Percentiles rank a stretch among this genome's conserved stretches.
Conservation (phyloP, 352 stramenopile species). For the Globisporangium paddicum region DNA sequence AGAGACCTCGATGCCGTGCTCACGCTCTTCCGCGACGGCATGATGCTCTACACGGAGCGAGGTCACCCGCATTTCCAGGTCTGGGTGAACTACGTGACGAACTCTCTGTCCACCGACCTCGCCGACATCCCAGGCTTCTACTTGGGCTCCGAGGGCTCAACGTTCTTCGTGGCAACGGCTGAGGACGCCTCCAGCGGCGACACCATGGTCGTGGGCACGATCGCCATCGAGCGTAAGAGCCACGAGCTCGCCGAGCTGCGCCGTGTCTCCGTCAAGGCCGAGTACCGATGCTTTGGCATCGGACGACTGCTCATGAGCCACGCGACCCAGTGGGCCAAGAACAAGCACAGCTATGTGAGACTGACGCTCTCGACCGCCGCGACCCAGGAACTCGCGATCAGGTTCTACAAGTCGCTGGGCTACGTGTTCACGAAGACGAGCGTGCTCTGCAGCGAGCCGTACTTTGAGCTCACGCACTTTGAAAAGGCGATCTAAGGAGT, state of each 20-base stretch:
- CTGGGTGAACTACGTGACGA: slow-evolving; percentile 5
- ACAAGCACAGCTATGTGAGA: not conserved
- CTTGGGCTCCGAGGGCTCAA: slow-evolving; percentile 9
- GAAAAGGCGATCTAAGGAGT: slow-evolving; percentile 4
- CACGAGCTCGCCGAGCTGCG: slow-evolving; percentile 4
- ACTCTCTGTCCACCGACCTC: slow-evolving; percentile 9
- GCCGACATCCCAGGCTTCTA: slow-evolving; percentile 10
- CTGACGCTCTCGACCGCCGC: slow-evolving; percentile 7
- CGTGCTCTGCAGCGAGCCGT: slow-evolving; percentile 4
- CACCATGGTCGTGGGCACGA: slow-evolving; percentile 4
- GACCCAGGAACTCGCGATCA: slow-evolving; percentile 7
- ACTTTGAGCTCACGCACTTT: slow-evolving; percentile 13
- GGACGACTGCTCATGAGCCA: slow-evolving; percentile 7
- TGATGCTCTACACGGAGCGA: slow-evolving; percentile 12
- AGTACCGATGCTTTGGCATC: slow-evolving; percentile 7
- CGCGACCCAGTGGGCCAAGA: slow-evolving; percentile 2
- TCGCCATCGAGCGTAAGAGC: slow-evolving; percentile 6
- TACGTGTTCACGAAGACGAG: slow-evolving; percentile 6
- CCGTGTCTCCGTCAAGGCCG: slow-evolving; percentile 5
- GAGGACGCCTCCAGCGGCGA: not conserved
- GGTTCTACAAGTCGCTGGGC: slow-evolving; percentile 14
- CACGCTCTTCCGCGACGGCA: slow-evolving; percentile 14
- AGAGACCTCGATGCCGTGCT: slow-evolving; percentile 6
- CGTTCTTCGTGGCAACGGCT: slow-evolving; percentile 24
- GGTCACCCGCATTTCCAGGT: slow-evolving; percentile 1